These are phyloP conservation scores for Naganishia cerealis DNA, from an alignment of 1,284 basidiomycete genomes.

Conservation along the genomic window DNA sequence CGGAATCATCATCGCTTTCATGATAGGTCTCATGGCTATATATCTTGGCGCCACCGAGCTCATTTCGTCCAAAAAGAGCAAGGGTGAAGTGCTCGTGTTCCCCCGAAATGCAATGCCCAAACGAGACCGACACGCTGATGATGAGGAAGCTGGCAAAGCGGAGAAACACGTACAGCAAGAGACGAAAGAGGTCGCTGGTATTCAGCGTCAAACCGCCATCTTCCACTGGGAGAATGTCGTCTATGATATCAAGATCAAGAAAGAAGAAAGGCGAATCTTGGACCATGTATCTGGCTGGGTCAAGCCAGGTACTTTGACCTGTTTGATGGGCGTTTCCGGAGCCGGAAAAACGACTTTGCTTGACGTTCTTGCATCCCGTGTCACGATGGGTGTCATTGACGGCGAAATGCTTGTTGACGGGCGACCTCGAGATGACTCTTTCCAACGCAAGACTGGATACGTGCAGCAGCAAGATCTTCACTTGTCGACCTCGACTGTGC, in stretches of 20 bases:
- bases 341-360: conserved; percentile 74
- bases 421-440: conserved; percentile 66
- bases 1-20: conserved; percentile 62
- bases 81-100: conserved; percentile 59
- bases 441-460: conserved; percentile 64
- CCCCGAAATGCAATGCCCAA: conserved; percentile 54
- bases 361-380: conserved; percentile 78
- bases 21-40: conserved; percentile 56
- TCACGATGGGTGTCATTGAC: conserved; percentile 73
- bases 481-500: conserved; percentile 68
- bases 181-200: conserved; percentile 40
- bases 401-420: conserved; percentile 80
- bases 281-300: conserved; percentile 81
- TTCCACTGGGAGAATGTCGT: conserved; percentile 56
- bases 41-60: conserved; percentile 62
- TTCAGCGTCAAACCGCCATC: conserved; percentile 53
- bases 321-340: conserved; percentile 67
- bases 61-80: conserved; percentile 56
- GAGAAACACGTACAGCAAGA: conserved; percentile 30
- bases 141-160: conserved; percentile 29
- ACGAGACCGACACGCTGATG: conserved; percentile 34
- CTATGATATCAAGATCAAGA: conserved; percentile 61
- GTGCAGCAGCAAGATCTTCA: conserved; percentile 75
- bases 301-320: conserved; percentile 74
- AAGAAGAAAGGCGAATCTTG: conserved; percentile 65